Evolutionary conservation across 1,139 yeast species (phyloP), one percentile per base, ranked within the genome.

Genomic region (Saccharomyces hybrid): DNA sequence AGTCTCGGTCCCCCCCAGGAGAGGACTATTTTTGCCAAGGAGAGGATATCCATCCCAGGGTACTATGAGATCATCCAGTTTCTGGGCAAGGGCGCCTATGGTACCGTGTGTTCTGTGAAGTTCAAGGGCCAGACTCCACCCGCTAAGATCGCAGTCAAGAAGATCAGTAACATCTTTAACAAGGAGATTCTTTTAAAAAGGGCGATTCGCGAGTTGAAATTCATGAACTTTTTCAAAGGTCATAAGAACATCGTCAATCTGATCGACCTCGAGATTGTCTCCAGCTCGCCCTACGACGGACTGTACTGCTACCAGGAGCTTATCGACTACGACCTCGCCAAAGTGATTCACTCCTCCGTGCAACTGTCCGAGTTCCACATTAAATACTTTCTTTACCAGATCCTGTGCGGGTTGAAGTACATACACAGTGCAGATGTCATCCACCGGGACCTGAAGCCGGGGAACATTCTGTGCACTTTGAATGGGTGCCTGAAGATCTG

Each of bases 51-150:
- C 46, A 75, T 88, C 48, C 85, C 85, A 56, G 71, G 79, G 1
- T 73, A 88, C 49, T 93, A 90, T 69, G 76, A 78, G 53, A 75
- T 91, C 13, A 72, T 79, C 44, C 77, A 79, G 47, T 77, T 84
- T 1, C 75, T 91, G 51, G 98, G 98, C 0, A 82, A 84, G 61
- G 98, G 98, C 0, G 84, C 96, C 0, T 91, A 88, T 68, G 98
- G 98, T 1, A 81, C 85, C 0, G 98, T 93, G 3, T 86, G 93
- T 63, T 80, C 89, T 5, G 97, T 95, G 0, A 67, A 83, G 11
- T 96, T 91, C 67, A 71, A 66, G 23, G 47, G 25, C 2, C 38
- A 64, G 1, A 57, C 61, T 60, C 47, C 69, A 49, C 60, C 58
- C 9, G 68, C 65, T 31, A 47, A 26, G 14, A 29, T 82, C 64